Evolutionary conservation across 2,329 filamentous ascomycete genomes (phyloP).

Genomic region (Pseudocercospora macadamiae): DNA sequence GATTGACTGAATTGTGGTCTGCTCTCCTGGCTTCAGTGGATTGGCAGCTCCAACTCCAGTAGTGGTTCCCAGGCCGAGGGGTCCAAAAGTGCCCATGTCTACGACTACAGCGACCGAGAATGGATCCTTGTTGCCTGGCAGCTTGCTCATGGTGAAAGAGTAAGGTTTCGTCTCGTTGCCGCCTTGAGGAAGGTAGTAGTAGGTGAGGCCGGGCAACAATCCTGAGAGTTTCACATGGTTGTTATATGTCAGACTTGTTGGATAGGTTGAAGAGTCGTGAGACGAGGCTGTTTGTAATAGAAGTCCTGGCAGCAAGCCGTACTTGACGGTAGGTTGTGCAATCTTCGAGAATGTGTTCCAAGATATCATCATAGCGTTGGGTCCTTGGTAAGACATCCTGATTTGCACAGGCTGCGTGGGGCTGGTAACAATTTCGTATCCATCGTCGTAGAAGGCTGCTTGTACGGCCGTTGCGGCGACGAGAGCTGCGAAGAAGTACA

Average conservation of each 20-base stretch:
- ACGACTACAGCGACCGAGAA: constrained; percentile 59
- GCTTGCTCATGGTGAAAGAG: constrained; percentile 16
- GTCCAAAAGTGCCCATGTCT: constrained; percentile 45
- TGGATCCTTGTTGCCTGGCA: constrained; percentile 53
- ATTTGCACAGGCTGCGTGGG: constrained; percentile 15
- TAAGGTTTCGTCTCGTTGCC: constrained; percentile 11
- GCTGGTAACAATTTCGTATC: constrained; percentile 10
- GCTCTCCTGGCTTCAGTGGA: constrained; percentile 53
- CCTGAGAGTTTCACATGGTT: constrained; percentile 27
- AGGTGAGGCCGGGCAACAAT: constrained; percentile 25
- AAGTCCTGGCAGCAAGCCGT: constrained; percentile 2
- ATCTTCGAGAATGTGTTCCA: constrained; percentile 20
- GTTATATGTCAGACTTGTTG: constrained; percentile 26
- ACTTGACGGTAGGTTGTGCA: constrained; percentile 12
- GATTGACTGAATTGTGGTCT: constrained; percentile 56
- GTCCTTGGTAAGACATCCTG: constrained; percentile 15
- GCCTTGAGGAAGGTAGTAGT: constrained; percentile 25
- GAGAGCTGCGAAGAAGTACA: background rate
- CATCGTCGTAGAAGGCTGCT: constrained; percentile 7
- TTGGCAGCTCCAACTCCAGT: constrained; percentile 55
- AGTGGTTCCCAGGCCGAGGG: constrained; percentile 41
- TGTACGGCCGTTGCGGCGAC: background rate
- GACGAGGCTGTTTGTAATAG: constrained; percentile 14
- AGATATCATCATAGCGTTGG: constrained; percentile 7
- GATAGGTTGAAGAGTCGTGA: constrained; percentile 22